A percentile compares a stretch with the other conserved stretches of the same genome.
phyloP scores from a whole-genome alignment of 371 early-diverging fungal species.

The Mucor sp. region DNA sequence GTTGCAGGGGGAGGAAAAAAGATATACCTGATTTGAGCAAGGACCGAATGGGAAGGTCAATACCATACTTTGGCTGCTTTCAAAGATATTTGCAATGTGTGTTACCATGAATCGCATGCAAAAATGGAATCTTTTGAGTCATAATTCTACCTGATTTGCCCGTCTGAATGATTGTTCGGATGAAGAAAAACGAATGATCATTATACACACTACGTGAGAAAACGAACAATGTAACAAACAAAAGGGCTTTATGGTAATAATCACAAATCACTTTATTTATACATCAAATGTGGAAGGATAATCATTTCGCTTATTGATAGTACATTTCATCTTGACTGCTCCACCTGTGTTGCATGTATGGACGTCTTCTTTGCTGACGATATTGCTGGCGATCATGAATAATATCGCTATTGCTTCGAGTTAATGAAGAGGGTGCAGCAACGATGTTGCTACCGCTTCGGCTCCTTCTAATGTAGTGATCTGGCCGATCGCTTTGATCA shows the following conservation, averaged over 20 bases:
- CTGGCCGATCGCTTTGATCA: background rate
- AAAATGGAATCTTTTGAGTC: background rate
- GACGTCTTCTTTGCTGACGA: background rate
- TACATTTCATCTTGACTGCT: background rate
- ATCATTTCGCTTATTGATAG: background rate
- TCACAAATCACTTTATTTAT: background rate
- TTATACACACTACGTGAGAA: background rate
- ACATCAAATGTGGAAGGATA: background rate
- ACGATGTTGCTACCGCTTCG: background rate
- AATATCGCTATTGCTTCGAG: constrained; percentile 2
- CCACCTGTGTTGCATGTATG: background rate
- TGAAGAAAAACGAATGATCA: background rate
- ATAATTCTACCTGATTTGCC: background rate
- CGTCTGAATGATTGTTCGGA: background rate
- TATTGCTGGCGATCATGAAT: background rate
- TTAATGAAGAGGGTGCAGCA: background rate
- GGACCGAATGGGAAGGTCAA: background rate
- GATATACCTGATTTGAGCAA: background rate
- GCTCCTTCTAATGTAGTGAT: background rate
- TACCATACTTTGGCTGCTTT: background rate
- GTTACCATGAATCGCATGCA: background rate
- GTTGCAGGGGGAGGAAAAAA: too few relatives aligned
- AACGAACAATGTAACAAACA: constrained; percentile 1
- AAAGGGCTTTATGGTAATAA: background rate
- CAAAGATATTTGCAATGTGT: background rate